These are phyloP conservation scores for Aspergillus terreus DNA, from an alignment of 2,329 filamentous ascomycete species.

Conservation along the genomic window DNA sequence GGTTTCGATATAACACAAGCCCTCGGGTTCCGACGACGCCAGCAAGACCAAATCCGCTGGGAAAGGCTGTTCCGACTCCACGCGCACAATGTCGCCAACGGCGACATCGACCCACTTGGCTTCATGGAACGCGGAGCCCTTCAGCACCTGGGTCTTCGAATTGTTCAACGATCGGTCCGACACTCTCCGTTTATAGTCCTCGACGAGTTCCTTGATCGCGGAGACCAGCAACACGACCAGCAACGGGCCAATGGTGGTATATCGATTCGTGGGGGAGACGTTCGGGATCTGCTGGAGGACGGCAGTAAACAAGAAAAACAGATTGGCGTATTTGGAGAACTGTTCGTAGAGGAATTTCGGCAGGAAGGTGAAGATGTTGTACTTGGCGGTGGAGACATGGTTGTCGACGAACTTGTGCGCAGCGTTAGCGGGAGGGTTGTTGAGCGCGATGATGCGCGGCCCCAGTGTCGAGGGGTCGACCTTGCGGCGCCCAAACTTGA, in stretches of 20 bases:
- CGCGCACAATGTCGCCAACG: conserved; percentile 87
- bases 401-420: conserved; percentile 92
- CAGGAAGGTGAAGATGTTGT: conserved; percentile 87
- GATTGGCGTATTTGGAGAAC: conserved; percentile 97
- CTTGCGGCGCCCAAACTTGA: conserved; percentile 86
- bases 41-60: conserved; percentile 89
- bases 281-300: conserved; percentile 91
- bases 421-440: conserved; percentile 90
- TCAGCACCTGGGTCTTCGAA: conserved; percentile 77
- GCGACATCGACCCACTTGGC: conserved; percentile 91
- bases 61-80: conserved; percentile 92
- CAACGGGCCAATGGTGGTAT: conserved; percentile 94
- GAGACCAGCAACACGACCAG: conserved; percentile 89
- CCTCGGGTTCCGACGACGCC: conserved; percentile 94
- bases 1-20: conserved; percentile 97
- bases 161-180: conserved; percentile 86
- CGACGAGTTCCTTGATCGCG: conserved; percentile 87
- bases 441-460: conserved; percentile 88
- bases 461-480: conserved; percentile 87
- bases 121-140: conserved; percentile 78
- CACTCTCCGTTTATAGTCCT: conserved; percentile 85
- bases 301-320: conserved; percentile 98
- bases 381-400: conserved; percentile 95
- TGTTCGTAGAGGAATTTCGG: conserved; percentile 98
- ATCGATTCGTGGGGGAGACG: conserved; percentile 90